A percentile compares a stretch with the other conserved stretches of the same genome.
phyloP scores from a whole-genome alignment of 1,284 basidiomycete species.

The Naganishia sp. region DNA sequence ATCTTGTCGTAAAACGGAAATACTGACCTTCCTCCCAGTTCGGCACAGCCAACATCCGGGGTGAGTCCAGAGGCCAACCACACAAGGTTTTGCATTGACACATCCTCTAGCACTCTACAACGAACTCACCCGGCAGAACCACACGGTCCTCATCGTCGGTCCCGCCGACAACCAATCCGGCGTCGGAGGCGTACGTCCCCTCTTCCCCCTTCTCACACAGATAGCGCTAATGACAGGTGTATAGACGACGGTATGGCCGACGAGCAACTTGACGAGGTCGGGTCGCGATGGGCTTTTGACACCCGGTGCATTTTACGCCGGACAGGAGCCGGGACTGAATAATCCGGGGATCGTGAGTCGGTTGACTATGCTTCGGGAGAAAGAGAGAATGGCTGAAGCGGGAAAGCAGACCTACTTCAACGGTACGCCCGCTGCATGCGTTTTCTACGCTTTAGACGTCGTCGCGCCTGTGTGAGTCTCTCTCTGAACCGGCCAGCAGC shows the following conservation, averaged over 20 bases:
- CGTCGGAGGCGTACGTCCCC: constrained; percentile 25
- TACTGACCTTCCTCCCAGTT: constrained; percentile 4
- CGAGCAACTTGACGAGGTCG: constrained; percentile 17
- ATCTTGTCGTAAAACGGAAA: background rate
- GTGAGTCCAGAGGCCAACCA: background rate
- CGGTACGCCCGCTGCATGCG: constrained; percentile 31
- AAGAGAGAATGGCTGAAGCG: background rate
- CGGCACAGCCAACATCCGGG: constrained; percentile 14
- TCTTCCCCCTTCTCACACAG: background rate
- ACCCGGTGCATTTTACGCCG: constrained; percentile 19
- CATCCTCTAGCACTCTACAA: constrained; percentile 17
- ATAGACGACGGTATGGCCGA: constrained; percentile 30
- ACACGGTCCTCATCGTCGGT: constrained; percentile 29
- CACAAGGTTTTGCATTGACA: background rate
- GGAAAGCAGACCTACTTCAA: constrained; percentile 26
- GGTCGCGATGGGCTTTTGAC: constrained; percentile 15
- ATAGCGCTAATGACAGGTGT: background rate
- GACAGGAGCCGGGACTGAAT: constrained; percentile 21
- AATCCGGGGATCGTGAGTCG: constrained; percentile 25
- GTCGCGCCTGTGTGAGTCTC: constrained; percentile 25
- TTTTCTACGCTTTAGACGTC: constrained; percentile 30
- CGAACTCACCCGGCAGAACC: constrained; percentile 30
- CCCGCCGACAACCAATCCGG: constrained; percentile 29
- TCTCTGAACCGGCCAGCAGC: background rate
- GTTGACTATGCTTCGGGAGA: too few species aligned